Evolutionary conservation across 441 rosid genomes (phyloP).

Genomic region (Erodium chrysanthum): DNA sequence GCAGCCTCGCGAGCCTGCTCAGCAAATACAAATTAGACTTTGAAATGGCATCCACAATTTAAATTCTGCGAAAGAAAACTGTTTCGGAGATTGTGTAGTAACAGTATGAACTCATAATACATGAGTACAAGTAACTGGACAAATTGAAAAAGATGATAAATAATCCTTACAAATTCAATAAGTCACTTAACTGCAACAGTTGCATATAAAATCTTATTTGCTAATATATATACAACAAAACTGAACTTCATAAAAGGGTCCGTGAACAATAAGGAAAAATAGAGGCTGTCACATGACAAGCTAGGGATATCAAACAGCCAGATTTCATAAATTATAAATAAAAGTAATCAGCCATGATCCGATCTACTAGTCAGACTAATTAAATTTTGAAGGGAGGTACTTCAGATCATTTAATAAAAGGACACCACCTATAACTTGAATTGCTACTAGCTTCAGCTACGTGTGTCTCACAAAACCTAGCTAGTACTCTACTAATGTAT

Average conservation of each 20-base stretch:
- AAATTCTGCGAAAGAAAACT: neutral
- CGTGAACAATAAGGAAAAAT: neutral
- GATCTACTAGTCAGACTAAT: neutral
- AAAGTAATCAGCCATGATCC: neutral
- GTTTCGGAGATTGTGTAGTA: neutral
- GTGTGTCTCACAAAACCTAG: neutral
- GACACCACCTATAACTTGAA: too few relatives aligned
- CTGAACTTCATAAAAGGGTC: neutral
- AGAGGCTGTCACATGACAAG: neutral
- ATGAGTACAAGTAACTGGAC: neutral
- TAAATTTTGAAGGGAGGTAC: neutral
- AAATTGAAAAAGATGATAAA: neutral
- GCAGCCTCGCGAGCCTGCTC: slow-evolving; percentile 93
- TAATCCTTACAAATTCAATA: neutral
- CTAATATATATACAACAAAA: neutral
- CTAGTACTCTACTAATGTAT: neutral
- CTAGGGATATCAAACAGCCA: neutral
- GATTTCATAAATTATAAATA: neutral
- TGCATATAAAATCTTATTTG: neutral
- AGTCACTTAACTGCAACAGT: neutral
- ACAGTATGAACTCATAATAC: neutral
- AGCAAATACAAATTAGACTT: slow-evolving; percentile 10
- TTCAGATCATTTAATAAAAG: neutral
- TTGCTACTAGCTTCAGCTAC: neutral
- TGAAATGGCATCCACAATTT: neutral